These are phyloP conservation scores for Inga oerstediana DNA, from an alignment of 306 rosid genomes.

Conservation along the genomic window DNA sequence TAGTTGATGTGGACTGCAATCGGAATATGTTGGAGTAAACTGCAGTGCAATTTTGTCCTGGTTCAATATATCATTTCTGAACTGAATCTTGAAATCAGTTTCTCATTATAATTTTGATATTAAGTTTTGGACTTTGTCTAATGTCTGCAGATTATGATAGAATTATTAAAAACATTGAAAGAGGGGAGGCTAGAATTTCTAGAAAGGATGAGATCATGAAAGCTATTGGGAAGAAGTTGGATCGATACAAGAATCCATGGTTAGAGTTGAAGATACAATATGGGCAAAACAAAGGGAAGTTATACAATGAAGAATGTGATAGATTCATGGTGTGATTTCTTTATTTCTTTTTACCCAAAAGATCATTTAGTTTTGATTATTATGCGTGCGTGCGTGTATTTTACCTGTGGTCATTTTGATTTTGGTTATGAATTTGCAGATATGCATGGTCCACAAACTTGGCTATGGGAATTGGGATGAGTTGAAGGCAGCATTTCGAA, in stretches of 20 bases:
- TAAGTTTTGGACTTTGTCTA: slow-evolving; percentile 8
- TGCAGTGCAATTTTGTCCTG: background rate
- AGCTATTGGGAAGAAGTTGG: slow-evolving; percentile 97
- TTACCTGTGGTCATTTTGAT: background rate
- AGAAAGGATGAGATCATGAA: slow-evolving; percentile 99
- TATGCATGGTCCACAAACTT: slow-evolving; percentile 98
- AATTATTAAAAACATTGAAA: slow-evolving; percentile 93
- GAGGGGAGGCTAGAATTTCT: slow-evolving; percentile 98
- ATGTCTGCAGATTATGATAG: slow-evolving; percentile 84
- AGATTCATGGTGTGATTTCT: slow-evolving; percentile 77
- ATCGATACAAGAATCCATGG: slow-evolving; percentile 99
- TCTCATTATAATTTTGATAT: background rate
- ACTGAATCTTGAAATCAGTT: slow-evolving; percentile 18
- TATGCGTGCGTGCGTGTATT: background rate
- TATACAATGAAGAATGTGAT: slow-evolving; percentile 98
- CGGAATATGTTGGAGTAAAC: background rate
- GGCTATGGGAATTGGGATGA: slow-evolving; percentile 99
- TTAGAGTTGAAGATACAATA: slow-evolving; percentile 92
- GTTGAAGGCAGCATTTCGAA: slow-evolving; percentile 95
- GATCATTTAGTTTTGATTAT: background rate
- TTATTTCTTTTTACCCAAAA: background rate
- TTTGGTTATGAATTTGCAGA: slow-evolving; percentile 47
- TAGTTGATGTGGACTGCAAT: background rate
- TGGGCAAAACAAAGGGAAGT: slow-evolving; percentile 98
- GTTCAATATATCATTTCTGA: slow-evolving; percentile 1